Percentiles rank a stretch among this genome's conserved stretches.
Conservation (phyloP, 1,139 yeast species). For the Scheffersomyces illinoinensis region DNA sequence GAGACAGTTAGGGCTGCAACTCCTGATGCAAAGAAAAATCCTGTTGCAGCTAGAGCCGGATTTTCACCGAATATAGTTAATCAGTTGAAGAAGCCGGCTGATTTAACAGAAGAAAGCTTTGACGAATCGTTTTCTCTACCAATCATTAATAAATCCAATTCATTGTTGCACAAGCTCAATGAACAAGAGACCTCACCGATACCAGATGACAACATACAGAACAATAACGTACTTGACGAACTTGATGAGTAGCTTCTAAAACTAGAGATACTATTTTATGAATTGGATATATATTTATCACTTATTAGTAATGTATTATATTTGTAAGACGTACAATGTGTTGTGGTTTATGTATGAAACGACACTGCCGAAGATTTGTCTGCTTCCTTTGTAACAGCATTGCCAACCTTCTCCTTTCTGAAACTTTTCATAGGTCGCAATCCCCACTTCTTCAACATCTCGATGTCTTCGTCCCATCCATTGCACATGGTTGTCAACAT, state of each 20-base stretch:
- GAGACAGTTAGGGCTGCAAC: slow-evolving; percentile 10
- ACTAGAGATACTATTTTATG: background rate
- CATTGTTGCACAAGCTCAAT: slow-evolving; percentile 10
- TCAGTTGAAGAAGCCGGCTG: slow-evolving; percentile 1
- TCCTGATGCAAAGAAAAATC: background rate
- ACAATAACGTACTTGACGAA: slow-evolving; percentile 12
- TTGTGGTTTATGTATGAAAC: background rate
- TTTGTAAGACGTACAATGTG: slow-evolving; percentile 6
- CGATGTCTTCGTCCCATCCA: slow-evolving; percentile 82
- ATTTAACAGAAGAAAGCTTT: slow-evolving; percentile 7
- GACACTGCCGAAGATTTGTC: background rate
- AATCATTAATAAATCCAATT: slow-evolving; percentile 19
- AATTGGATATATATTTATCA: background rate
- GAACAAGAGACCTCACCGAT: slow-evolving; percentile 9
- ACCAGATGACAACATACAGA: slow-evolving; percentile 5
- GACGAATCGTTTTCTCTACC: slow-evolving; percentile 38
- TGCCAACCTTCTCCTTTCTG: slow-evolving; percentile 4
- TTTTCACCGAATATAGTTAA: background rate
- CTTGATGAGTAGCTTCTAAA: slow-evolving; percentile 9
- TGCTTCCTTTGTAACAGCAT: background rate
- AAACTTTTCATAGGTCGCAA: slow-evolving; percentile 66
- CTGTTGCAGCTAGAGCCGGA: background rate
- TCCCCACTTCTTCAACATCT: slow-evolving; percentile 72
- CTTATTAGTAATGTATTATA: background rate
- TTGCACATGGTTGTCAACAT: slow-evolving; percentile 84